phyloP scores from a whole-genome alignment of 1,284 basidiomycete genomes.

The Ganoderma meredithae region DNA sequence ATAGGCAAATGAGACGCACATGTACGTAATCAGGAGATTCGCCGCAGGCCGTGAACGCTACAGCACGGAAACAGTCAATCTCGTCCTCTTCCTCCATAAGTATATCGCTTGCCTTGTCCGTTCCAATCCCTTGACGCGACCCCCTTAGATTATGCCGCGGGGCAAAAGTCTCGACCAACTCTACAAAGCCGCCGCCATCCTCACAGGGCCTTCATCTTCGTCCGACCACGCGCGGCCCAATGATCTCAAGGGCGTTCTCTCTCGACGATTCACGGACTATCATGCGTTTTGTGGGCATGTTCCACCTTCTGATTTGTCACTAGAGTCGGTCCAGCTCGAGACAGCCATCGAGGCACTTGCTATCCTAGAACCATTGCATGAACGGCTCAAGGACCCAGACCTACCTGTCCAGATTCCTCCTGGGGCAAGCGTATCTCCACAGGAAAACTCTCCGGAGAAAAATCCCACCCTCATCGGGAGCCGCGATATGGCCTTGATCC shows the following conservation, averaged over 20 bases:
- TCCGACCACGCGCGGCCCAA: conserved; percentile 16
- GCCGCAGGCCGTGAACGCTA: no score
- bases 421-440: conserved; percentile 3
- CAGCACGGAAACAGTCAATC: no score
- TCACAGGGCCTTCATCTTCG: conserved; percentile 22
- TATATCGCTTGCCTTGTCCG: background rate
- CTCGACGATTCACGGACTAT: conserved; percentile 18
- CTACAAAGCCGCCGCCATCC: conserved; percentile 18
- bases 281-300: background rate
- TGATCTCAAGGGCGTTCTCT: conserved; percentile 25
- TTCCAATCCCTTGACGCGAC: background rate
- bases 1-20: conserved; percentile 2
- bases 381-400: conserved; percentile 43
- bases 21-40: background rate
- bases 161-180: conserved; percentile 9
- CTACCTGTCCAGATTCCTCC: background rate
- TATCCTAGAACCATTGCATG: conserved; percentile 61
- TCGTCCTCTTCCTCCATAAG: background rate
- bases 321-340: conserved; percentile 55
- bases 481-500: conserved; percentile 67
- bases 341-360: conserved; percentile 65
- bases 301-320: conserved; percentile 33
- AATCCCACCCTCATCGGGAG: conserved; percentile 53
- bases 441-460: background rate
- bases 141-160: background rate